Evolutionary conservation across 352 stramenopile genomes (phyloP).

Genomic region (Globisporangium yorkense): DNA sequence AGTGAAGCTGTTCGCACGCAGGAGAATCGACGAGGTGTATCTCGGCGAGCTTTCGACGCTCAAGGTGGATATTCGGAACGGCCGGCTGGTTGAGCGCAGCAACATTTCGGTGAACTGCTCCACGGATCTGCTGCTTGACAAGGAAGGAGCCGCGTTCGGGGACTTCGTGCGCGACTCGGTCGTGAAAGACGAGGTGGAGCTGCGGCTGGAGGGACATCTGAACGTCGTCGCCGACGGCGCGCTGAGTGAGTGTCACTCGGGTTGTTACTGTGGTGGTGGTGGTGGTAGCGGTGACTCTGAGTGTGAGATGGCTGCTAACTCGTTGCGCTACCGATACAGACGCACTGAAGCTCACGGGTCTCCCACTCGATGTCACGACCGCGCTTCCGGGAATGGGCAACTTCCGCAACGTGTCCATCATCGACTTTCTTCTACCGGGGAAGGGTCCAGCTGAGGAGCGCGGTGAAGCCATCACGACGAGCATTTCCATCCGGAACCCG

Average conservation of each 20-base stretch:
- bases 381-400: conserved; percentile 56
- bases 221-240: conserved; percentile 58
- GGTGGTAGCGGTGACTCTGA: neutral
- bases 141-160: conserved; percentile 45
- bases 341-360: conserved; percentile 33
- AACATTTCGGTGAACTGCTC: conserved; percentile 71
- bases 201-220: conserved; percentile 48
- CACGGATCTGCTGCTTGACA: conserved; percentile 37
- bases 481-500: conserved; percentile 66
- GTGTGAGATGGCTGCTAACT: conserved; percentile 1
- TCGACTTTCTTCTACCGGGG: conserved; percentile 55
- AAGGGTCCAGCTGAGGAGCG: conserved; percentile 21
- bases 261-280: neutral
- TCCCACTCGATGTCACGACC: conserved; percentile 43
- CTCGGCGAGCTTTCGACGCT: conserved; percentile 47
- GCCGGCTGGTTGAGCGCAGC: conserved; percentile 43
- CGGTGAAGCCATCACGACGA: conserved; percentile 47
- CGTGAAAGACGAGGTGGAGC: conserved; percentile 31
- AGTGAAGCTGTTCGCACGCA: conserved; percentile 36
- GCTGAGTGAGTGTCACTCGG: conserved; percentile 34
- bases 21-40: conserved; percentile 19
- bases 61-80: conserved; percentile 49
- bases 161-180: conserved; percentile 66
- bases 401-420: conserved; percentile 50
- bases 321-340: conserved; percentile 19